Evolutionary conservation across 352 stramenopile species (phyloP).

Genomic region (Phytophthora palmivora): DNA sequence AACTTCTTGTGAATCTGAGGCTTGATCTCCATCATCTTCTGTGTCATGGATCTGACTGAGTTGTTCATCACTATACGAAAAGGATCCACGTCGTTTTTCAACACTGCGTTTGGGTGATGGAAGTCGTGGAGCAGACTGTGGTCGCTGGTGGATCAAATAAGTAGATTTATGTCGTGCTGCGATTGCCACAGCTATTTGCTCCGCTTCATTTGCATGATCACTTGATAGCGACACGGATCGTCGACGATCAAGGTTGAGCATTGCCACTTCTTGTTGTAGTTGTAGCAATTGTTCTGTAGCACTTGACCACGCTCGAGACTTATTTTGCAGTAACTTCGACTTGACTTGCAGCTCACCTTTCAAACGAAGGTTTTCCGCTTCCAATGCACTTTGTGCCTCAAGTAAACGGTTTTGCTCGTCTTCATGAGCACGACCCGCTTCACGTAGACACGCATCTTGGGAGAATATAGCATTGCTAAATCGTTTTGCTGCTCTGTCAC

Average conservation of each 20-base stretch:
- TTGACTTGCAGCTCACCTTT: conserved; percentile 84
- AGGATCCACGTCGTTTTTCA: conserved; percentile 33
- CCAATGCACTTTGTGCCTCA: conserved; percentile 61
- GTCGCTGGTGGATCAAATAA: conserved; percentile 22
- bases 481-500: conserved; percentile 68
- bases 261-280: conserved; percentile 82
- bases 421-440: conserved; percentile 52
- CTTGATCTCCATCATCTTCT: conserved; percentile 9
- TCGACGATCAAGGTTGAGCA: conserved; percentile 74
- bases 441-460: conserved; percentile 58
- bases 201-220: conserved; percentile 14
- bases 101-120: conserved; percentile 32
- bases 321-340: conserved; percentile 84
- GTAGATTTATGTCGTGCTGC: conserved; percentile 19
- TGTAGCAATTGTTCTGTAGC: conserved; percentile 80
- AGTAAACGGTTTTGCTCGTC: conserved; percentile 64
- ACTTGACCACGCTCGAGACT: conserved; percentile 82
- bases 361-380: conserved; percentile 76
- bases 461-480: conserved; percentile 69
- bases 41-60: not conserved
- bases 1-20: conserved; percentile 5
- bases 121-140: conserved; percentile 32
- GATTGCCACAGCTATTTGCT: conserved; percentile 37
- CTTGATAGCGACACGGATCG: conserved; percentile 14
- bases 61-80: conserved; percentile 19